These are phyloP conservation scores for Paraphysoderma sedebokerense DNA, from an alignment of 371 early-diverging fungal species.

Conservation along the genomic window DNA sequence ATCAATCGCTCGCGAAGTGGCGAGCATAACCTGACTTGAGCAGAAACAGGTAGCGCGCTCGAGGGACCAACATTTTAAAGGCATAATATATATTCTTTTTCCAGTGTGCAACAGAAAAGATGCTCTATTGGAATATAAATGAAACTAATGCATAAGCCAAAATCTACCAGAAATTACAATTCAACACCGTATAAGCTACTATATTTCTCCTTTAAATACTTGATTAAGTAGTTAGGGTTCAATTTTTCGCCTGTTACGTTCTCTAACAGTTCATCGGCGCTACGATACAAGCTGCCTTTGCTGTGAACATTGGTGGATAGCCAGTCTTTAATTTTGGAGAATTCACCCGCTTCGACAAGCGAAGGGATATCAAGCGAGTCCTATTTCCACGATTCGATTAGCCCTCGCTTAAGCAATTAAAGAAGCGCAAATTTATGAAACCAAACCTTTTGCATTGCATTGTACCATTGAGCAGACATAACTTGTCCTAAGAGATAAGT, in stretches of 20 bases:
- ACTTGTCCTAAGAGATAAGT: constrained; percentile 19
- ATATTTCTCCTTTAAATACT: constrained; percentile 18
- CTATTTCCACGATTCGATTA: too few relatives aligned
- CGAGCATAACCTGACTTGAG: too few relatives aligned
- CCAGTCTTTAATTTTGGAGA: constrained; percentile 14
- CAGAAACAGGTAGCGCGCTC: too few relatives aligned
- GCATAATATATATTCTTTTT: too few relatives aligned
- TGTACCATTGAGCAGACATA: constrained; percentile 14
- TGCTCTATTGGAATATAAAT: too few relatives aligned
- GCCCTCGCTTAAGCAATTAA: too few relatives aligned
- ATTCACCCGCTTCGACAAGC: constrained; percentile 15
- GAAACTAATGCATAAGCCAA: too few relatives aligned
- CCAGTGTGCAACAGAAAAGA: too few relatives aligned
- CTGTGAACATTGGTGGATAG: constrained; percentile 15
- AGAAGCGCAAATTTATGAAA: too few relatives aligned
- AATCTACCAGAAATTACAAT: too few relatives aligned
- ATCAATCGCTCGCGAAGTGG: too few relatives aligned
- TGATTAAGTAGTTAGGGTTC: constrained; percentile 11
- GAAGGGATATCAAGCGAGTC: constrained; percentile 12
- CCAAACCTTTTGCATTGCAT: constrained; percentile 7
- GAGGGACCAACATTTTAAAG: too few relatives aligned
- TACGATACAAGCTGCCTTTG: constrained; percentile 14
- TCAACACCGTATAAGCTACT: constrained; percentile 9
- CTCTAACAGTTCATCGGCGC: constrained; percentile 15
- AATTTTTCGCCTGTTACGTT: constrained; percentile 12